These are phyloP conservation scores for Hymenoscyphus linearis DNA, from an alignment of 2,329 filamentous ascomycete genomes.

Conservation along the genomic window DNA sequence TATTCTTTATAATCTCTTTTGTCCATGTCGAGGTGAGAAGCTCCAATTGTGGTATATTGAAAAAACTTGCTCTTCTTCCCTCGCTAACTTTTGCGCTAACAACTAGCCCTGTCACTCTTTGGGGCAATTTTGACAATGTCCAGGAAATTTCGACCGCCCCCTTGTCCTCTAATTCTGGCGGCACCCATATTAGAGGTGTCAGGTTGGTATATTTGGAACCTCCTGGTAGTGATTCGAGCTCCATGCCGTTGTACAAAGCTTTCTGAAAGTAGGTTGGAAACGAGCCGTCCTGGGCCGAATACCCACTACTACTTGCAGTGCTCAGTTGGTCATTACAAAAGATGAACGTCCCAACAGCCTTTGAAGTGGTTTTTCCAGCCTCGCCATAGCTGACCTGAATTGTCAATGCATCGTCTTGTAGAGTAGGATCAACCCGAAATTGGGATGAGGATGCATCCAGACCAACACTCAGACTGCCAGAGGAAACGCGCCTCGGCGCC, in stretches of 20 bases:
- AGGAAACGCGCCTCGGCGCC: conserved; percentile 15
- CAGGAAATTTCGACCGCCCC: not conserved
- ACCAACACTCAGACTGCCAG: not conserved
- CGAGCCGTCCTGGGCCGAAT: not conserved
- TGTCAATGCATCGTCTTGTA: not conserved
- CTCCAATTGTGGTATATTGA: not conserved
- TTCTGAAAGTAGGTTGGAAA: not conserved
- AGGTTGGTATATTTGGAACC: not conserved
- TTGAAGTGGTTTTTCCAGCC: not conserved
- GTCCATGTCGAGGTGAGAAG: not conserved
- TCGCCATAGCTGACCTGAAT: not conserved
- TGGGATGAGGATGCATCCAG: not conserved
- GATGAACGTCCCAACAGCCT: not conserved
- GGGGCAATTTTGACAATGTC: not conserved
- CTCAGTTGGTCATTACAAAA: not conserved
- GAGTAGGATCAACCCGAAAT: not conserved
- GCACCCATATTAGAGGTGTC: not conserved
- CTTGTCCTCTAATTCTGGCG: not conserved
- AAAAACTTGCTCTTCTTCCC: not conserved
- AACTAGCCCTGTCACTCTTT: not conserved
- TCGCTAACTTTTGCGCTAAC: not conserved
- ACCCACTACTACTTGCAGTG: not conserved
- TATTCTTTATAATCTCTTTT: not conserved
- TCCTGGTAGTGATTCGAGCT: not conserved
- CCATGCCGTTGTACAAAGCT: not conserved